Evolutionary conservation across 129 eudicot genomes (phyloP), one percentile per base, ranked within the genome.

Genomic region (Ambrosia trifida): DNA sequence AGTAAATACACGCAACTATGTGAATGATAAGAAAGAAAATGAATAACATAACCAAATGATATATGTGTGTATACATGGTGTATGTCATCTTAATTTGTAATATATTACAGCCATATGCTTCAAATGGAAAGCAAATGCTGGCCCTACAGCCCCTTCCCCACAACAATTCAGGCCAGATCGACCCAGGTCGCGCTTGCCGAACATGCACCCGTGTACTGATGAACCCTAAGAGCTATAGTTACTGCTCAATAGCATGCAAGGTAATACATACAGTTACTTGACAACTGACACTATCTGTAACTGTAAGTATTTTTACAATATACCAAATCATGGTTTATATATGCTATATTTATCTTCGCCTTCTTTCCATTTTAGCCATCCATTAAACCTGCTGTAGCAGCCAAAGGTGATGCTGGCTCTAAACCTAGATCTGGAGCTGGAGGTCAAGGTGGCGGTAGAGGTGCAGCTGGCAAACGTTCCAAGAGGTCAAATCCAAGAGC

Each of bases 71-170:
- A 3, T 54, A 14, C 16, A 57, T 57, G 60, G 60, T 53, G 12
- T 52, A 4, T 53, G 5, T 53, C 13, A 53, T 30, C 20, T 31
- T 59, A 59, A 59, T 30, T 13, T 31, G 43, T 32, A 59, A 30
- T 68, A 43, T 30, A 68, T 18, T 65, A 74, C 72, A 89, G 96
- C 83, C 88, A n/a, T 86, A 82, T 76, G 81, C 70, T 28, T 86
- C 85, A 19, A 70, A 70, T 5, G 75, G 75, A 70, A 70, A 9
- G 66, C 66, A 54, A 56, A 35, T 57, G 30, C 11, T 70, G 28
- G 64, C 75, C 13, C 66, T 54, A 38, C 75, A 43, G 54, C 75
- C 75, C 40, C 53, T 70, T 3, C 75, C 75, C 19, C 75, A 54
- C 19, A 12, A 8, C 4, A 47, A 47, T 7, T 45, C 58, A 44